A percentile compares a stretch with the other conserved stretches of the same genome.
Conservation (phyloP, 371 early-diverging fungal species). For the Mortierella sp. region DNA sequence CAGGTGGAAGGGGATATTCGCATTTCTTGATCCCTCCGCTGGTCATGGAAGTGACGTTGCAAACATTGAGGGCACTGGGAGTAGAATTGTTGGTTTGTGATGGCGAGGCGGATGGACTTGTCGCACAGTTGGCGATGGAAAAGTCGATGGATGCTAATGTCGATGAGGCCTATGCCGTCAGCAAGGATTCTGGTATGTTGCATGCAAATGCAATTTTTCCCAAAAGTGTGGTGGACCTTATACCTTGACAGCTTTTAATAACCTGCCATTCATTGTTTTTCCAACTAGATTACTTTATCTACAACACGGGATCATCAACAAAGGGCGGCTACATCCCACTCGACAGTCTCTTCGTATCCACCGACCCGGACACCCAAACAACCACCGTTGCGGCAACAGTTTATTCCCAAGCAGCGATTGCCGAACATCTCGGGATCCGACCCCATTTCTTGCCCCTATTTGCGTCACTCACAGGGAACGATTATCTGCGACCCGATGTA, state of each 20-base stretch:
- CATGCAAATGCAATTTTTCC: not conserved
- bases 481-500: slow-evolving; percentile 63
- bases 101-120: slow-evolving; percentile 70
- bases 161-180: slow-evolving; percentile 64
- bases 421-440: slow-evolving; percentile 58
- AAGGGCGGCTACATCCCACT: slow-evolving; percentile 70
- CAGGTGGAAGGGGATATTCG: slow-evolving; percentile 21
- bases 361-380: slow-evolving; percentile 18
- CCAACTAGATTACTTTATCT: slow-evolving; percentile 64
- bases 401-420: slow-evolving; percentile 62
- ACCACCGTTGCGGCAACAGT: slow-evolving; percentile 58
- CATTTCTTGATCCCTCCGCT: slow-evolving; percentile 70
- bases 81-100: slow-evolving; percentile 60
- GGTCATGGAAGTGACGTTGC: slow-evolving; percentile 66
- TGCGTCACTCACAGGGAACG: slow-evolving; percentile 71
- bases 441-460: slow-evolving; percentile 62
- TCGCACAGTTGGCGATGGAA: slow-evolving; percentile 61
- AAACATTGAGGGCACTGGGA: slow-evolving; percentile 60
- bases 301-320: slow-evolving; percentile 61
- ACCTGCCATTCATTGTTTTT: not conserved
- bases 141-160: slow-evolving; percentile 40
- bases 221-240: no score
- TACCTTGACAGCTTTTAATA: no score
- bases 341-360: slow-evolving; percentile 58
- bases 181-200: slow-evolving; percentile 66